These are phyloP conservation scores for Hypoxylon cercidicola DNA, from an alignment of 495 filamentous ascomycete genomes.

Conservation along the genomic window DNA sequence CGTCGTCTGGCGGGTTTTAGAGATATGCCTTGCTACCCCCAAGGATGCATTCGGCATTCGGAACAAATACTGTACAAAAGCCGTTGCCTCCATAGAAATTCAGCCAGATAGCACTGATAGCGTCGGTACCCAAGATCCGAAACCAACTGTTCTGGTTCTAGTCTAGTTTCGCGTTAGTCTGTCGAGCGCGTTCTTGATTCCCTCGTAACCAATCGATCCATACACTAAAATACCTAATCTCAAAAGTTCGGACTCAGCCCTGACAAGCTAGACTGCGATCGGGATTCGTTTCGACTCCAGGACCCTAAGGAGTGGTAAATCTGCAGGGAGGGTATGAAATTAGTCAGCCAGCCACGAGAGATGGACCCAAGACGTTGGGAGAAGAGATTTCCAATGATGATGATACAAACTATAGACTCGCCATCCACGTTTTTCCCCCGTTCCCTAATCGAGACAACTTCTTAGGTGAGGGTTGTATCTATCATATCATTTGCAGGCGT, in stretches of 20 bases:
- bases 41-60: slow-evolving; percentile 7
- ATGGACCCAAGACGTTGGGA: slow-evolving; percentile 28
- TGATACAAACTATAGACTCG: slow-evolving; percentile 28
- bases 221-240: slow-evolving; percentile 16
- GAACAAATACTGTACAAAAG: slow-evolving; percentile 3
- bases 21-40: slow-evolving; percentile 12
- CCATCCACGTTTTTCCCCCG: slow-evolving; percentile 24
- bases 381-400: slow-evolving; percentile 19
- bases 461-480: slow-evolving; percentile 25
- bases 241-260: slow-evolving; percentile 30
- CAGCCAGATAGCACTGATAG: slow-evolving; percentile 15
- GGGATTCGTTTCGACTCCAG: slow-evolving; percentile 23
- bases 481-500: slow-evolving; percentile 10
- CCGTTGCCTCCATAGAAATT: slow-evolving; percentile 7
- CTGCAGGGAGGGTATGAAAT: slow-evolving; percentile 19
- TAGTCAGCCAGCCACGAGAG: slow-evolving; percentile 13
- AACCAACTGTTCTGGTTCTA: slow-evolving; percentile 11
- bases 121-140: slow-evolving; percentile 20
- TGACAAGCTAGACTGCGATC: slow-evolving; percentile 30
- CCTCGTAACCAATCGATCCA: slow-evolving; percentile 29
- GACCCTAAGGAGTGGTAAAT: slow-evolving; percentile 19
- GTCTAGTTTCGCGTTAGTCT: slow-evolving; percentile 7
- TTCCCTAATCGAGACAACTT: slow-evolving; percentile 28
- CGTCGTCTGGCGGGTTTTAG: slow-evolving; percentile 1
- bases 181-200: slow-evolving; percentile 19